Evolutionary conservation across 176 grass and related monocot species (phyloP).

Genomic region (Carex myosuroides): DNA sequence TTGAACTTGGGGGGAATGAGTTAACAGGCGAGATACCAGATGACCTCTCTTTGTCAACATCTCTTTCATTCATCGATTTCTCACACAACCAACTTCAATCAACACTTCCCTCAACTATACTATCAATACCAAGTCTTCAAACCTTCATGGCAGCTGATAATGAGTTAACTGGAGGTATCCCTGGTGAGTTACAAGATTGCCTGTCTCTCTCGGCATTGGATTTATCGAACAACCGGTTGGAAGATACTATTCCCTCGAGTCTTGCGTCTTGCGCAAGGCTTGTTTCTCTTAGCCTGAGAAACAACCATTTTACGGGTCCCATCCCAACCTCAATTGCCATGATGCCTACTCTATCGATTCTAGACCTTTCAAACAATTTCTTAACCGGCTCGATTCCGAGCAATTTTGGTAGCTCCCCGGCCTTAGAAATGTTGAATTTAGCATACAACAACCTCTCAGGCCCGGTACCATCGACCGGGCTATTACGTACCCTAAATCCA

Average conservation of each 20-base stretch:
- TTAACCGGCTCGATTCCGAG: slow-evolving; percentile 65
- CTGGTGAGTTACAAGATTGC: slow-evolving; percentile 60
- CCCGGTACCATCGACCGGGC: slow-evolving; percentile 53
- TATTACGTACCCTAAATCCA: slow-evolving; percentile 72
- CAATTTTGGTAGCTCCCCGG: slow-evolving; percentile 81
- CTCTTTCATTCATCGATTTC: slow-evolving; percentile 88
- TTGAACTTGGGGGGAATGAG: slow-evolving; percentile 78
- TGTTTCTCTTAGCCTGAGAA: slow-evolving; percentile 67
- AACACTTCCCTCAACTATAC: slow-evolving; percentile 59
- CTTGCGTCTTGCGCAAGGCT: slow-evolving; percentile 71
- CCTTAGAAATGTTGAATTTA: slow-evolving; percentile 86
- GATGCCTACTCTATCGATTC: slow-evolving; percentile 79
- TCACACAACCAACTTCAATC: slow-evolving; percentile 78
- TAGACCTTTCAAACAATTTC: slow-evolving; percentile 89
- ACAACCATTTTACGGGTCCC: slow-evolving; percentile 56
- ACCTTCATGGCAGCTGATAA: slow-evolving; percentile 81
- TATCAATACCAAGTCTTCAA: slow-evolving; percentile 63
- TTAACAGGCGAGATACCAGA: slow-evolving; percentile 67
- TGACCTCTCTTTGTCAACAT: slow-evolving; percentile 58
- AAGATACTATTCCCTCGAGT: slow-evolving; percentile 54
- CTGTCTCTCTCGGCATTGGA: slow-evolving; percentile 68
- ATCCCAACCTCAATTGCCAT: slow-evolving; percentile 56
- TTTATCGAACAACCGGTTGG: slow-evolving; percentile 70
- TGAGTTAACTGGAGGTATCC: slow-evolving; percentile 58
- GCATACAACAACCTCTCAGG: slow-evolving; percentile 90